Evolutionary conservation across 2,329 filamentous ascomycete species (phyloP).

Genomic region (Colletotrichum lentis): DNA sequence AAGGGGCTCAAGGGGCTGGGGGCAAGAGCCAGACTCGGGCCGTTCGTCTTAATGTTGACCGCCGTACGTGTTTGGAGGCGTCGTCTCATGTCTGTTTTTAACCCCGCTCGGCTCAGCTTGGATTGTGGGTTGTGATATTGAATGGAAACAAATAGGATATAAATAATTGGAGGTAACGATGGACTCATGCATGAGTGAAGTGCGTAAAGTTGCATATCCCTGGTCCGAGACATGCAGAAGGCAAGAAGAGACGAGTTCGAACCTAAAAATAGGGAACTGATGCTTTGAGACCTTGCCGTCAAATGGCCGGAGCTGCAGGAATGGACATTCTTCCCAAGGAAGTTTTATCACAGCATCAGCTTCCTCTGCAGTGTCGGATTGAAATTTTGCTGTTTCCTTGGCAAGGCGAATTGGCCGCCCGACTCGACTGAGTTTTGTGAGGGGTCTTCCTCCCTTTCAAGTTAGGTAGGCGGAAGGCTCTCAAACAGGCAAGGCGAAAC

Average conservation of each 20-base stretch:
- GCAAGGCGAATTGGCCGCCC: not conserved
- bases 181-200: conserved; percentile 32
- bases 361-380: not conserved
- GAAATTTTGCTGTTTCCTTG: not conserved
- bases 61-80: conserved; percentile 14
- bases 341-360: conserved; percentile 18
- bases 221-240: conserved; percentile 27
- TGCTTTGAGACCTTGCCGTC: conserved; percentile 29
- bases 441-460: not conserved
- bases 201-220: conserved; percentile 33
- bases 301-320: conserved; percentile 20
- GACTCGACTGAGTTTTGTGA: not conserved
- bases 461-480: not conserved
- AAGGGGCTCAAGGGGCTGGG: conserved; percentile 3
- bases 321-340: not conserved
- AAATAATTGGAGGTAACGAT: conserved; percentile 26
- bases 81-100: conserved; percentile 17
- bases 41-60: not conserved
- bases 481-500: conserved; percentile 19
- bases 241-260: conserved; percentile 34
- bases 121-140: conserved; percentile 11
- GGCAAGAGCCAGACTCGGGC: not conserved
- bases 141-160: conserved; percentile 10
- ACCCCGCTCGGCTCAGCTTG: conserved; percentile 7
- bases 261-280: conserved; percentile 24